These are phyloP conservation scores for Liquidambar formosana DNA, from an alignment of 164 flowering plant genomes.

Conservation along the genomic window DNA sequence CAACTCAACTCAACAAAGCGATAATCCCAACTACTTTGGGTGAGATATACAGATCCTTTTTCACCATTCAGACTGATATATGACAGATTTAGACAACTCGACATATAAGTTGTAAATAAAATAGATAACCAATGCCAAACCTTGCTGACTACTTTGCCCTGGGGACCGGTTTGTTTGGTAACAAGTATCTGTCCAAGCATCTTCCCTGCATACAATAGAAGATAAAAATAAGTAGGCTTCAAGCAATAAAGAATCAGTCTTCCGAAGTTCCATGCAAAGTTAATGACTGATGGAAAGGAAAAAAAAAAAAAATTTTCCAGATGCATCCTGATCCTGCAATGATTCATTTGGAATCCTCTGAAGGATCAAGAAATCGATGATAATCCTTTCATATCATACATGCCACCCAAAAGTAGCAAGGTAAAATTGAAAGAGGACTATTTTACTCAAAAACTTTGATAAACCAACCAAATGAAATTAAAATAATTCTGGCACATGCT, in stretches of 20 bases:
- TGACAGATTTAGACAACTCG: neutral
- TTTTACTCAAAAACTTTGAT: neutral
- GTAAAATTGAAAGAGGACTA: neutral
- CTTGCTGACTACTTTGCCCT: conserved; percentile 96
- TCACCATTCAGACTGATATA: too few relatives aligned
- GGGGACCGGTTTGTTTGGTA: conserved; percentile 95
- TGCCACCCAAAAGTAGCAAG: too few relatives aligned
- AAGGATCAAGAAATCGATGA: neutral
- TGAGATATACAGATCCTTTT: too few relatives aligned
- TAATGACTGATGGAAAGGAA: too few relatives aligned
- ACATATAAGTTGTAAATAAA: neutral
- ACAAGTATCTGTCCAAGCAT: conserved; percentile 99
- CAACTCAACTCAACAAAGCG: too few relatives aligned
- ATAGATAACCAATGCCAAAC: conserved; percentile 30
- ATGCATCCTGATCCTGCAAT: too few relatives aligned
- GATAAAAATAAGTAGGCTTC: too few relatives aligned
- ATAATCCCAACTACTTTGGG: too few relatives aligned
- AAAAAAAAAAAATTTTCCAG: too few relatives aligned
- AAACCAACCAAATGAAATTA: neutral
- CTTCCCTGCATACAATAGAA: conserved; percentile 56
- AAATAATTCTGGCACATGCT: neutral
- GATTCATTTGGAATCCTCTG: neutral
- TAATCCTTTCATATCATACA: too few relatives aligned
- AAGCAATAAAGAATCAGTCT: too few relatives aligned
- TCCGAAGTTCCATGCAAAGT: too few relatives aligned